Conservation (phyloP, 1,284 basidiomycete genomes). For the Leccinum pallidistipes region DNA sequence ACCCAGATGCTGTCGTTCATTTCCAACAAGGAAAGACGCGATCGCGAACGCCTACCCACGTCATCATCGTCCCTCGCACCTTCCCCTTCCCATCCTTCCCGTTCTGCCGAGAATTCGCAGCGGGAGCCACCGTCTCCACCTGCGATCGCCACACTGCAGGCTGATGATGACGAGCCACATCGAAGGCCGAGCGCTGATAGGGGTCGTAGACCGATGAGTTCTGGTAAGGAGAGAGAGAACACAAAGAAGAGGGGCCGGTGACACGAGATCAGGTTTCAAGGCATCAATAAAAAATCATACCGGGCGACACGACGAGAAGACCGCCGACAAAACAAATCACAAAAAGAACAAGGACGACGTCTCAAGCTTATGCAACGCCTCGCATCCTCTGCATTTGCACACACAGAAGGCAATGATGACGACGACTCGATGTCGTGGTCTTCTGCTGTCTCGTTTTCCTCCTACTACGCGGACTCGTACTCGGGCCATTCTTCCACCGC, state of each 20-base stretch:
- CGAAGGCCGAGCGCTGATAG: conserved; percentile 20
- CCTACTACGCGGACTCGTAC: too few relatives aligned
- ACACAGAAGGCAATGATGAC: not conserved
- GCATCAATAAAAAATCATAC: too few relatives aligned
- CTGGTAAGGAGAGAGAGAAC: conserved; percentile 19
- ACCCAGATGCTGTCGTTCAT: conserved; percentile 27
- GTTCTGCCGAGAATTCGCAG: conserved; percentile 17
- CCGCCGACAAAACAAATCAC: too few relatives aligned
- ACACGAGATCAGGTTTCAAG: too few relatives aligned
- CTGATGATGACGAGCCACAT: conserved; percentile 30
- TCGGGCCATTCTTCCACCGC: too few relatives aligned
- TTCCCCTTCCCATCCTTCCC: conserved; percentile 15
- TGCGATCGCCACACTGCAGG: conserved; percentile 31
- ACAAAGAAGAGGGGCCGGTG: not conserved
- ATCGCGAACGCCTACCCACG: conserved; percentile 28
- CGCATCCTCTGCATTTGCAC: not conserved
- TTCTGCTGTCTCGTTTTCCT: too few relatives aligned
- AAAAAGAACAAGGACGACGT: too few relatives aligned
- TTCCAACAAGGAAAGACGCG: conserved; percentile 29
- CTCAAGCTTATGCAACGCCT: too few relatives aligned
- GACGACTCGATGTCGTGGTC: too few relatives aligned
- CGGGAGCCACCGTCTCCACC: conserved; percentile 33
- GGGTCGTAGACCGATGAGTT: conserved; percentile 29
- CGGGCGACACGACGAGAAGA: too few relatives aligned
- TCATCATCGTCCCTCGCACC: conserved; percentile 24